Base-by-base conservation (phyloP, 129 eudicot species). In the Saposhnikovia divaricata region DNA sequence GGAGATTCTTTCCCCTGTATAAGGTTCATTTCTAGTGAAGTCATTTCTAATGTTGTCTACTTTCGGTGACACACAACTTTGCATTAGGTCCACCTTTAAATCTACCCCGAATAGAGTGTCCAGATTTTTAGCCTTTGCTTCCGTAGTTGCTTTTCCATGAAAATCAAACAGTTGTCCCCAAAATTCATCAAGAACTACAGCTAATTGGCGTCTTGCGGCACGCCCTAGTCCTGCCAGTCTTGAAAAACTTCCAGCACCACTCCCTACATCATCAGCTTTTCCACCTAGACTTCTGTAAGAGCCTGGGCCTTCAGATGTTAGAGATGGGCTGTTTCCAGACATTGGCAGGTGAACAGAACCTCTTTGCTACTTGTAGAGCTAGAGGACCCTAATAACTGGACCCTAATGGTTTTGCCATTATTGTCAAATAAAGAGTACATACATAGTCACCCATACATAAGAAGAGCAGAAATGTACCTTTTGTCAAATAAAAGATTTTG, bases 141-240 rank as follows among this genome's bases (percentile, higher is more conserved):
- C 99, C 45, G 87, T 82, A 13, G 95, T 88, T 47, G 89, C 85
- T 70, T 89, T 94, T n/a, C 99, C 99, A 70, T 96, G 97, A 61
- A 89, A 89, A 88, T 96, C 98, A 76, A 92, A 92, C 66, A 92
- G 75, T 75, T 92, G 93, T 25, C 97, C 99, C 99, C 98, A 96
- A 75, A 96, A 96, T 39, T 95, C 97, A 82, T 96, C 98, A 57
- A 96, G 98, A 78, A 83, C 81, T 16, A 86, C 89, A 76, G 99
- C 89, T 78, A 96, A 82, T 66, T 92, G 96, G 37, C 97, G 93
- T 82, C 98, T 88, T 48, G 92, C 99, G 77, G 95, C 96, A 77
- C 98, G 97, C 34, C 99, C 98, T 79, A 89, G 84, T 65, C 97
- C 97, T 5, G 98, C 91, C 37, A 96, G 76, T 86, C 90, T 88